Conservation (phyloP, 805 yeast species). For the Candida cerambycidarum region DNA sequence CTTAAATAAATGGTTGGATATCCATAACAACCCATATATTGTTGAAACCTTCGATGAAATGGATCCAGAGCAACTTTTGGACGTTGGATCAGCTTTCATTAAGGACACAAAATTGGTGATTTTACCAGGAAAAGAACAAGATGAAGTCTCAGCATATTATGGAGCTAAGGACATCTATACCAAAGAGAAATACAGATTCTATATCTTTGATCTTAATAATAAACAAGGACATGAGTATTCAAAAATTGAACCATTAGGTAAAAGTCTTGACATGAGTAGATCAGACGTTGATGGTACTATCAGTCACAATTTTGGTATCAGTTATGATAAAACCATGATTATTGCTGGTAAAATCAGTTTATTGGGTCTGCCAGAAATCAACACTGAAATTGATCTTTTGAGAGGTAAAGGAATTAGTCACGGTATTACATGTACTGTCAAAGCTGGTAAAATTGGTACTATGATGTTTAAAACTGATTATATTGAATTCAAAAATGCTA, state of each 20-base stretch:
- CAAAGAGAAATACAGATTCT: slow-evolving; percentile 2
- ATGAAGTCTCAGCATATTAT: slow-evolving; percentile 8
- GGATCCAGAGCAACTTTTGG: neutral
- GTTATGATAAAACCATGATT: slow-evolving; percentile 27
- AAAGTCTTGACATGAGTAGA: slow-evolving; percentile 8
- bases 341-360: slow-evolving; percentile 15
- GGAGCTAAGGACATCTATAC: neutral
- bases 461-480: slow-evolving; percentile 6
- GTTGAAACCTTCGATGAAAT: slow-evolving; percentile 5
- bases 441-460: slow-evolving; percentile 8
- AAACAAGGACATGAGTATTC: neutral
- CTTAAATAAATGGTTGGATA: slow-evolving; percentile 6
- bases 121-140: slow-evolving; percentile 8
- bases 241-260: slow-evolving; percentile 5
- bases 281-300: slow-evolving; percentile 11
- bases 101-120: slow-evolving; percentile 1
- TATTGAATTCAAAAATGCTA: neutral
- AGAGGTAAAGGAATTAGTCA: slow-evolving; percentile 4
- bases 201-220: slow-evolving; percentile 1
- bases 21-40: slow-evolving; percentile 4
- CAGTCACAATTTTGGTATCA: slow-evolving; percentile 13
- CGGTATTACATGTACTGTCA: slow-evolving; percentile 5
- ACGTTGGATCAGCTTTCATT: slow-evolving; percentile 5
- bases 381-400: slow-evolving; percentile 7
- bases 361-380: neutral